These are phyloP conservation scores for Trichoderma sp. DNA, from an alignment of 2,329 filamentous ascomycete species.

Conservation along the genomic window DNA sequence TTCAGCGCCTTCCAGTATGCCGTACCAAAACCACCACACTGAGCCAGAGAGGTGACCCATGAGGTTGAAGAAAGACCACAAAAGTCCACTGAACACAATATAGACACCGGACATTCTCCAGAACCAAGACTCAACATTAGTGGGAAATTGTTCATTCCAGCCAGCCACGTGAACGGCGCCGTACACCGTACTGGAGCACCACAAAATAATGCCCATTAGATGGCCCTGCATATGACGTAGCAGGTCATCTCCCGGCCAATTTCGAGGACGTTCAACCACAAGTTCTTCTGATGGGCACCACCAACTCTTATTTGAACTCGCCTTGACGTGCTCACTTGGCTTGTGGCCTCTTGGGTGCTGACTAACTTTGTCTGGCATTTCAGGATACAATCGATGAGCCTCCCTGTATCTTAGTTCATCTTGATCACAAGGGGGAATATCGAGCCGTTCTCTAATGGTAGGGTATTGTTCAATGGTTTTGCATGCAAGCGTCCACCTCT, in stretches of 20 bases:
- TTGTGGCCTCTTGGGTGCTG: background rate
- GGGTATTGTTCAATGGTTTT: background rate
- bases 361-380: background rate
- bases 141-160: background rate
- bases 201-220: background rate
- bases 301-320: background rate
- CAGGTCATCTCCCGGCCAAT: slow-evolving; percentile 17
- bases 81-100: slow-evolving; percentile 14
- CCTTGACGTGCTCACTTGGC: background rate
- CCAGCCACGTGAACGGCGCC: background rate
- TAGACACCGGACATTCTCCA: slow-evolving; percentile 10
- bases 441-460: background rate
- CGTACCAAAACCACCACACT: slow-evolving; percentile 17
- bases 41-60: slow-evolving; percentile 6
- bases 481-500: background rate
- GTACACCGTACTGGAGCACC: background rate
- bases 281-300: slow-evolving; percentile 19
- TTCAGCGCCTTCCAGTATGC: slow-evolving; percentile 10
- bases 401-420: background rate
- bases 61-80: slow-evolving; percentile 16
- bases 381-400: background rate
- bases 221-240: background rate
- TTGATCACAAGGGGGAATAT: background rate
- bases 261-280: slow-evolving; percentile 13
- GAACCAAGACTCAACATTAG: slow-evolving; percentile 10